phyloP scores from a whole-genome alignment of 2,329 filamentous ascomycete species.

The Trichoderma lentiforme region DNA sequence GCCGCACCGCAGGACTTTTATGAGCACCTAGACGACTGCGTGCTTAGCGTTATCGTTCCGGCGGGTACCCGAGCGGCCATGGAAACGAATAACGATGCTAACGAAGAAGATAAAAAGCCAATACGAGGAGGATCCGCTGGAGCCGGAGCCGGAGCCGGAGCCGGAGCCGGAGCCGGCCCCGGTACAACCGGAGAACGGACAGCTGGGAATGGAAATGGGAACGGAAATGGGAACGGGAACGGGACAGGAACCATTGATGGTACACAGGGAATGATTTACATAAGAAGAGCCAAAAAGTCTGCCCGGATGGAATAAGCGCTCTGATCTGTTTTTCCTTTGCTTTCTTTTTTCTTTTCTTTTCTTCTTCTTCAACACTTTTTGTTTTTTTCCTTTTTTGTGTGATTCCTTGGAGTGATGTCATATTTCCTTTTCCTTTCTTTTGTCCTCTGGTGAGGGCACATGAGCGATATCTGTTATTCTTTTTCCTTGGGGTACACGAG shows the following conservation, averaged over 20 bases:
- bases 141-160: background rate
- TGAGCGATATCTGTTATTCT: background rate
- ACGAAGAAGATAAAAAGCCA: slow-evolving; percentile 17
- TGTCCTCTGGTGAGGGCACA: background rate
- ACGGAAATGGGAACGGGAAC: background rate
- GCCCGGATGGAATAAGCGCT: background rate
- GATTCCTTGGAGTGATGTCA: background rate
- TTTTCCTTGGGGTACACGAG: background rate
- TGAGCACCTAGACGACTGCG: slow-evolving; percentile 78
- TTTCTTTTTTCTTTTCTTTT: background rate
- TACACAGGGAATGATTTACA: slow-evolving; percentile 14
- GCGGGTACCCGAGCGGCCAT: slow-evolving; percentile 13
- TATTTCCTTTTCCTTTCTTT: background rate
- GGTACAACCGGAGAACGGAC: background rate
- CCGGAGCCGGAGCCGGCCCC: background rate
- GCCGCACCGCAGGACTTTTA: slow-evolving; percentile 92
- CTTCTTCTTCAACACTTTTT: background rate
- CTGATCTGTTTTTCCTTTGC: background rate
- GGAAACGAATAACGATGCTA: slow-evolving; percentile 17
- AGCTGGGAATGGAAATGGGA: background rate
- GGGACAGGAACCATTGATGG: slow-evolving; percentile 1
- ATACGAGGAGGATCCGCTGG: background rate
- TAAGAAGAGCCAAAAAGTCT: slow-evolving; percentile 17
- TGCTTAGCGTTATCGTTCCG: slow-evolving; percentile 57
- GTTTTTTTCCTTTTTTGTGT: background rate